Evolutionary conservation across 2,329 filamentous ascomycete genomes (phyloP).

Genomic region (Lachnellula hyalina): DNA sequence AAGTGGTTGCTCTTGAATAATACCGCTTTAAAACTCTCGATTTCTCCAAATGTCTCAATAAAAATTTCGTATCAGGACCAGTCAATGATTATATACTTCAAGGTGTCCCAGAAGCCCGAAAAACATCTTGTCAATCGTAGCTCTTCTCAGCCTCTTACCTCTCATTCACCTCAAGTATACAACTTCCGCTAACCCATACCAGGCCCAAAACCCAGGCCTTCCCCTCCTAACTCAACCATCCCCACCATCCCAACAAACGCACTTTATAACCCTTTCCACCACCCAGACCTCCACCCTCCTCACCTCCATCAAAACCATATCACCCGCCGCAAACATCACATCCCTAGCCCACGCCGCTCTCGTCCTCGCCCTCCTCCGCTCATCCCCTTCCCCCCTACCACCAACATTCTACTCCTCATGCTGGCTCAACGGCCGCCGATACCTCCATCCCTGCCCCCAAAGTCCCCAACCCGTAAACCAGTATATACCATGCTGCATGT

Average conservation of each 20-base stretch:
- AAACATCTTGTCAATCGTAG: no score
- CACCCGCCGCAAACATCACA: constrained; percentile 14
- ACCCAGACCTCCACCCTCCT: constrained; percentile 9
- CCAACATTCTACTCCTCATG: constrained; percentile 17
- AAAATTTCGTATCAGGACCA: no score
- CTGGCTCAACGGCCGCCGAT: constrained; percentile 21
- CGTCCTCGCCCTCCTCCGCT: constrained; percentile 13
- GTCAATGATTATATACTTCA: no score
- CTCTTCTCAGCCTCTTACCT: no score
- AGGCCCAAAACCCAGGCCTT: constrained; percentile 16
- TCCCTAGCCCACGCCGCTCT: constrained; percentile 14
- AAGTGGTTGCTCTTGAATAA: no score
- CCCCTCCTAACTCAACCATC: not conserved
- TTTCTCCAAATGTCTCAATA: no score
- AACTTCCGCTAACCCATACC: not conserved
- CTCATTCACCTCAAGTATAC: not conserved
- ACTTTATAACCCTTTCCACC: constrained; percentile 9
- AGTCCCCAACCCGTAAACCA: not conserved
- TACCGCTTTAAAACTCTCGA: no score
- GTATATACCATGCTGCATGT: constrained; percentile 18
- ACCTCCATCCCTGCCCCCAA: constrained; percentile 5
- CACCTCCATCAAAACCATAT: constrained; percentile 7
- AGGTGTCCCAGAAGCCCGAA: not conserved
- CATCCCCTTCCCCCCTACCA: not conserved
- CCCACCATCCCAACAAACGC: constrained; percentile 11